A percentile compares a stretch with the other conserved stretches of the same genome.
phyloP scores from a whole-genome alignment of 2,329 filamentous ascomycete species.

The Aureobasidium mangrovei region DNA sequence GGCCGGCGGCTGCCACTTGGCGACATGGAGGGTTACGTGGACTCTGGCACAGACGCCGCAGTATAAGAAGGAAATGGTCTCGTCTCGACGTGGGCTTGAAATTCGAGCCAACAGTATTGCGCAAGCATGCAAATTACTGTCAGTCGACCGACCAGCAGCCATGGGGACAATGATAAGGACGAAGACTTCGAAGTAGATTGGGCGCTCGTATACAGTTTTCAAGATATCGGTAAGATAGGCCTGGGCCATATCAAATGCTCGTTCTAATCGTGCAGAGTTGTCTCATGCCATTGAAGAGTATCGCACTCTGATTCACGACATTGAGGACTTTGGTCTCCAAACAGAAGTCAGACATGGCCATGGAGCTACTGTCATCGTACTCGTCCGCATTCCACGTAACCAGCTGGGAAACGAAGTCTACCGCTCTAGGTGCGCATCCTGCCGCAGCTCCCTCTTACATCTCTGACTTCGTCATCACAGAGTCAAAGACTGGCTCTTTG shows the following conservation, averaged over 20 bases:
- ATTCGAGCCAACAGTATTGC: no score
- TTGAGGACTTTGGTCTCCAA: not conserved
- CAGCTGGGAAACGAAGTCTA: constrained; percentile 2
- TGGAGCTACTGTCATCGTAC: not conserved
- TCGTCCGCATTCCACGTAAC: not conserved
- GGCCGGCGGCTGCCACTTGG: not conserved
- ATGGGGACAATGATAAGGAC: not conserved
- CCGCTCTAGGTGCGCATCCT: not conserved
- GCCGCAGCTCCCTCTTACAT: no score
- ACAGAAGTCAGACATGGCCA: constrained; percentile 3
- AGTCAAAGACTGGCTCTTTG: constrained; percentile 7
- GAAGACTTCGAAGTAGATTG: constrained; percentile 8
- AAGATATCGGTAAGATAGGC: not conserved
- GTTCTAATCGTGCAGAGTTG: not conserved
- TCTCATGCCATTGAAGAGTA: not conserved
- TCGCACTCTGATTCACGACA: not conserved
- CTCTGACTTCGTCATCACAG: not conserved
- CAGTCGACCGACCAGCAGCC: not conserved
- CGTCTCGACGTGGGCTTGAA: not conserved
- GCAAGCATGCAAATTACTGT: not conserved
- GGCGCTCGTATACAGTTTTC: not conserved
- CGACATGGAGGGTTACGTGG: constrained; percentile 4
- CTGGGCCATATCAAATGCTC: no score
- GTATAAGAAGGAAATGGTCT: not conserved
- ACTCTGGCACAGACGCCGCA: constrained; percentile 1